Base-by-base conservation (phyloP, 306 rosid species). In the Quercus wislizeni region DNA sequence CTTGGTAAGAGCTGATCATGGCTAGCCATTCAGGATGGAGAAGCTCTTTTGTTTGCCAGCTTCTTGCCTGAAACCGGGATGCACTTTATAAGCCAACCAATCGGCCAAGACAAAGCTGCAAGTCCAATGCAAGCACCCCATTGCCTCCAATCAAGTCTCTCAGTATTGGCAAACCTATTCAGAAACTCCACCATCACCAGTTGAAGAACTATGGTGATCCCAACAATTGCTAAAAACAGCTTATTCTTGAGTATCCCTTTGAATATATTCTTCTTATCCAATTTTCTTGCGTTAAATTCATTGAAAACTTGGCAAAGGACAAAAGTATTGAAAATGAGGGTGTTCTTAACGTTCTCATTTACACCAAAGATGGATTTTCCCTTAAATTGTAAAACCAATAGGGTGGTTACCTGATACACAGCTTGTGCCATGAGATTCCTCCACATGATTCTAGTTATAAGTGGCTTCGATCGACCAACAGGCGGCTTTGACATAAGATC, bases 101-200 rank as follows among this genome's bases (percentile, higher is more conserved):
- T 80, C 25, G 83, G 79, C 83, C 83, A 80, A 2, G 83, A 65
- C 78, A 80, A 73, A 31, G 83, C 79, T 5, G 83, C 79, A 55
- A 80, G 69, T 65, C 74, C 83, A 35, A 74, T 25, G 65, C 83
- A 74, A 64, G 69, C 69, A 15, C 79, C 83, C 83, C 83, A 80
- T 19, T 73, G 83, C 14, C 74, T 54, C 83, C 74, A 80, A 33
- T 80, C 52, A 49, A 80, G 64, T 56, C 78, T 80, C 59, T 18
- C 52, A 10, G 83, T 80, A 74, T 80, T 55, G 13, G 83, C 83
- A 67, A 80, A 80, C 52, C 69, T 80, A 38, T 71, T 76, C 75
- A 80, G 6, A 43, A 80, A 52, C 79, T 80, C 83, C 67, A 80
- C 83, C 83, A 65, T 74, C 28, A 80, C 5, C 61, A 65, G 56